These are phyloP conservation scores for Amauroascus niger DNA, from an alignment of 2,329 filamentous ascomycete genomes.

Conservation along the genomic window DNA sequence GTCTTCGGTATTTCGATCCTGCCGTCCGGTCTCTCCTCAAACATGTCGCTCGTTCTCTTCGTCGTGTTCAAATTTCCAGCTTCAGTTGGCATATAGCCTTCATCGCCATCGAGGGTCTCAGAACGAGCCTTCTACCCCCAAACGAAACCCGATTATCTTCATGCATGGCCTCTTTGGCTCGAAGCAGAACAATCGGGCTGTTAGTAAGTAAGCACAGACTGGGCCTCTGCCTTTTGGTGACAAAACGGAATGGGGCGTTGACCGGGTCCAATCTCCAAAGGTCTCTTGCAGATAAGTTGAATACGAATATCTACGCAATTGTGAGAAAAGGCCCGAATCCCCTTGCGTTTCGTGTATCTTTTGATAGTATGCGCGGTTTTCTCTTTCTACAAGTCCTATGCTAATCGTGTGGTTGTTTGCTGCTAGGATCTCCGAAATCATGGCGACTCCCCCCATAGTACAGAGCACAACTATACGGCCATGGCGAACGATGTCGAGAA, in stretches of 20 bases:
- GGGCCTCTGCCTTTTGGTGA: background rate
- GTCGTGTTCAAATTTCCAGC: background rate
- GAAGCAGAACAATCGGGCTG: constrained; percentile 77
- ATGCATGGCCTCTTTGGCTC: constrained; percentile 88
- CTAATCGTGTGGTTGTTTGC: background rate
- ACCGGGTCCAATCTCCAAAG: constrained; percentile 36
- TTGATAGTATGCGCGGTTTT: background rate
- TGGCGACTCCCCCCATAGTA: constrained; percentile 70
- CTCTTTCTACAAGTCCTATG: background rate
- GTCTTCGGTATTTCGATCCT: background rate
- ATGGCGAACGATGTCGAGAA: constrained; percentile 73
- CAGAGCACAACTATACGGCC: constrained; percentile 61
- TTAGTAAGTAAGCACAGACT: constrained; percentile 64
- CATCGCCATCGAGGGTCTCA: background rate
- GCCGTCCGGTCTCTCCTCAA: background rate
- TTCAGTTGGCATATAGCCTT: constrained; percentile 7
- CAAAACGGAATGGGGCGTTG: background rate
- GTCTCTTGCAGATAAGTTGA: constrained; percentile 64
- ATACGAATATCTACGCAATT: constrained; percentile 65
- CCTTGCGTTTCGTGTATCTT: background rate
- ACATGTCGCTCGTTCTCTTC: constrained; percentile 2
- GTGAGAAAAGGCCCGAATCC: constrained; percentile 39
- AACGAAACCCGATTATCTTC: constrained; percentile 56
- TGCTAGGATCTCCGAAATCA: constrained; percentile 77
- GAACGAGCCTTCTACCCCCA: background rate